Conservation (phyloP, 164 flowering plant species). For the Annona squamosa region DNA sequence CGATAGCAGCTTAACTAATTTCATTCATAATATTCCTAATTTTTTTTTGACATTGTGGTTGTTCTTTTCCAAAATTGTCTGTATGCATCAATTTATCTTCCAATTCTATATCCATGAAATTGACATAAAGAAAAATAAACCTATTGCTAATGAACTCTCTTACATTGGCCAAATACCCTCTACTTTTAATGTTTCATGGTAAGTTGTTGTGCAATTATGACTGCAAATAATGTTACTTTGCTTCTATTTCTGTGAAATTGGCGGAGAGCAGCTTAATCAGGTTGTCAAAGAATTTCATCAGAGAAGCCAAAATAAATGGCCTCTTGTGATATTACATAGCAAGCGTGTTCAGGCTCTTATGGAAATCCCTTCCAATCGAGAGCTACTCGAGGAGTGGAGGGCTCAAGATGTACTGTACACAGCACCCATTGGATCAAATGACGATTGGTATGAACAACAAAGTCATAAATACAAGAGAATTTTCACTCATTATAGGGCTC, state of each 20-base stretch:
- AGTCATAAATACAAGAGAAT: neutral
- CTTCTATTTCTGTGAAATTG: conserved; percentile 13
- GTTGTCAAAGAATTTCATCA: conserved; percentile 60
- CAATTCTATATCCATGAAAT: no score
- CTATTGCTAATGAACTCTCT: no score
- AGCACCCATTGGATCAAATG: conserved; percentile 90
- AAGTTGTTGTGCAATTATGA: no score
- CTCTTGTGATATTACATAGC: conserved; percentile 68
- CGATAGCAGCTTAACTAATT: no score
- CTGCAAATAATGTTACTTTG: neutral
- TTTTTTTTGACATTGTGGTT: no score
- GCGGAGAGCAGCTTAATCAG: conserved; percentile 73
- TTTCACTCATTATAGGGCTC: neutral
- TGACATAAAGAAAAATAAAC: no score
- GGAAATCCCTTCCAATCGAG: conserved; percentile 40
- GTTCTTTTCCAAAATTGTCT: no score
- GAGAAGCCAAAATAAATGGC: conserved; percentile 53
- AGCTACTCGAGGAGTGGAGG: conserved; percentile 62
- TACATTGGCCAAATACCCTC: no score
- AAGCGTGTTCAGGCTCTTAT: conserved; percentile 50
- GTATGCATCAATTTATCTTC: no score
- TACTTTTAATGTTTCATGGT: no score
- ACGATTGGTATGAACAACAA: conserved; percentile 65
- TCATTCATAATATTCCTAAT: no score
- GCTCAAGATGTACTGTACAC: conserved; percentile 50